A percentile compares a stretch with the other conserved stretches of the same genome.
phyloP scores from a whole-genome alignment of 192 early-diverging fungal species.

The Backusella tarrabulga region DNA sequence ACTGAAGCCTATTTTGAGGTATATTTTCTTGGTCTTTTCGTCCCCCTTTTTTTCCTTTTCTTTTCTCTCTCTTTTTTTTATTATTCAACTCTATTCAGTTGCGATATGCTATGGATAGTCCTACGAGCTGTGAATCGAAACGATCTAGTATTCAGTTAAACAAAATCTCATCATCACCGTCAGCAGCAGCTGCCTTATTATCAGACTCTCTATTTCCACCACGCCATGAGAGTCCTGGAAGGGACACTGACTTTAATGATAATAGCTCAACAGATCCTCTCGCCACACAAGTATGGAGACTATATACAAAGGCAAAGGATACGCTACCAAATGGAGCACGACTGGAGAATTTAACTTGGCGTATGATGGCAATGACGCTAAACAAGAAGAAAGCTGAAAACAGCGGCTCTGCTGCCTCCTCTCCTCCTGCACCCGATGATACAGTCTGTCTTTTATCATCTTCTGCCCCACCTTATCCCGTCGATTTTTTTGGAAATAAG shows the following conservation, averaged over 20 bases:
- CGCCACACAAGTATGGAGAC: constrained; percentile 65
- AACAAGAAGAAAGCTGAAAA: constrained; percentile 33
- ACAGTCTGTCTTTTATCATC: constrained; percentile 30
- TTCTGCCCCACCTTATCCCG: constrained; percentile 35
- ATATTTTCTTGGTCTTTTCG: background rate
- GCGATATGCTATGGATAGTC: constrained; percentile 6
- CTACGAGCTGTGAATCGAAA: background rate
- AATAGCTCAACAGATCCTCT: constrained; percentile 48
- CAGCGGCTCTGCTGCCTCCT: constrained; percentile 5
- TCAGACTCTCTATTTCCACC: constrained; percentile 39
- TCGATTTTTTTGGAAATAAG: constrained; percentile 16
- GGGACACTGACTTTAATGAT: constrained; percentile 33
- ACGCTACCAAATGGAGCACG: constrained; percentile 73
- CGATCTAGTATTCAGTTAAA: constrained; percentile 2
- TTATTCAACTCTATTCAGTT: constrained; percentile 1
- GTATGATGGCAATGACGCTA: constrained; percentile 74
- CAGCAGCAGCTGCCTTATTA: constrained; percentile 31
- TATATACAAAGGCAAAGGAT: constrained; percentile 83
- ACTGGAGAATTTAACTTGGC: constrained; percentile 85
- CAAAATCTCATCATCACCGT: constrained; percentile 14
- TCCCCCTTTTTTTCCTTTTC: background rate
- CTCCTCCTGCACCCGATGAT: constrained; percentile 27
- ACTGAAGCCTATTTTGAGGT: background rate
- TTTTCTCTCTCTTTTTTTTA: background rate
- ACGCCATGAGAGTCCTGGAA: constrained; percentile 16